Conservation (phyloP, 1,284 basidiomycete genomes). For the Inonotus hispidus region DNA sequence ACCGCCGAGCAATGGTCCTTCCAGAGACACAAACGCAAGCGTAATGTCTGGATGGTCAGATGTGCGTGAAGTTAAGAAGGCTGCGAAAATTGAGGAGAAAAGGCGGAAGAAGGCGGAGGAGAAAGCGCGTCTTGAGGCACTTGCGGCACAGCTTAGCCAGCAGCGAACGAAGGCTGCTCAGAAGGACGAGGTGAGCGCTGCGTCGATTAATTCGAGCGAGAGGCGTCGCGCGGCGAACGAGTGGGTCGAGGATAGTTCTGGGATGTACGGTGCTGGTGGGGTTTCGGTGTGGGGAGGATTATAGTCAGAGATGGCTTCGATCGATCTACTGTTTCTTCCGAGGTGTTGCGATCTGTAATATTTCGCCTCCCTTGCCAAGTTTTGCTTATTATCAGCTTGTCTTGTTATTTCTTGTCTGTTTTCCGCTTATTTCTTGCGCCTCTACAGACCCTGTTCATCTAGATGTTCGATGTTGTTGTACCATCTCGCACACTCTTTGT, state of each 20-base stretch:
- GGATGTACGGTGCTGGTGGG: slow-evolving; percentile 15
- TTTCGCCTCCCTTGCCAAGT: not conserved
- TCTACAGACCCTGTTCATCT: not conserved
- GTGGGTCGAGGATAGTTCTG: slow-evolving; percentile 16
- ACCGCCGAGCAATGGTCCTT: not conserved
- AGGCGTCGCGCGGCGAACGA: slow-evolving; percentile 13
- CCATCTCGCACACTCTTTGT: not conserved
- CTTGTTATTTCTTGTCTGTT: not conserved
- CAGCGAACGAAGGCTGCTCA: slow-evolving; percentile 26
- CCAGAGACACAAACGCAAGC: not conserved
- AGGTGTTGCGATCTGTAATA: not conserved
- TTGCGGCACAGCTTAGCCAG: slow-evolving; percentile 39
- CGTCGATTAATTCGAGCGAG: not conserved
- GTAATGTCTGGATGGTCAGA: slow-evolving; percentile 2
- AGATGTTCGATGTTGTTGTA: not conserved
- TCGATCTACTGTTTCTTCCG: too few relatives aligned
- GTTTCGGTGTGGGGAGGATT: slow-evolving; percentile 10
- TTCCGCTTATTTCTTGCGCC: not conserved
- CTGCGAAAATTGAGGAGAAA: slow-evolving; percentile 40
- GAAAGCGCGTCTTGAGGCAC: slow-evolving; percentile 33
- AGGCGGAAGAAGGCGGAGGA: slow-evolving; percentile 41
- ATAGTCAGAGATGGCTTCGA: not conserved
- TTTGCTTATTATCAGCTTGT: not conserved
- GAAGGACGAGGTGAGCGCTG: slow-evolving; percentile 19
- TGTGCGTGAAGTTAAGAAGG: slow-evolving; percentile 23